A percentile compares a stretch with the other conserved stretches of the same genome.
Conservation (phyloP, 176 grass and related monocot genomes). For the Poa pratensis region DNA sequence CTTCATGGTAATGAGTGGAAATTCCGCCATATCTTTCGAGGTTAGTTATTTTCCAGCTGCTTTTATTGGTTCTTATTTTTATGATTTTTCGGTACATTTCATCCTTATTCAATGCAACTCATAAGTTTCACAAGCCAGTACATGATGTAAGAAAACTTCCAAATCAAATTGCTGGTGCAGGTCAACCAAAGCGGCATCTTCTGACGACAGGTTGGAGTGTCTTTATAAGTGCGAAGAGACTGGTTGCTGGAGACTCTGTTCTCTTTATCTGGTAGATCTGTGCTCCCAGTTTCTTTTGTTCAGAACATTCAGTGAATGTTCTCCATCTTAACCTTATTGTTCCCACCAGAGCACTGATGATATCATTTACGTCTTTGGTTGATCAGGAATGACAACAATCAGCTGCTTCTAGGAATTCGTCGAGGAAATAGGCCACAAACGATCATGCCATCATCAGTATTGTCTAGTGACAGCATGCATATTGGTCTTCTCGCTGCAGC, state of each 20-base stretch:
- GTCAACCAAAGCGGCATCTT: conserved; percentile 97
- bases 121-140: conserved; percentile 23
- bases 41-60: conserved; percentile 42
- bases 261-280: conserved; percentile 90
- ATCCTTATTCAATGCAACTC: neutral
- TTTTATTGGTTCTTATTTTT: conserved; percentile 3
- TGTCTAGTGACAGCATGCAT: conserved; percentile 99
- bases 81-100: neutral
- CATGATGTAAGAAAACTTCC: conserved; percentile 20
- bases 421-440: conserved; percentile 88
- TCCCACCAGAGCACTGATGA: neutral
- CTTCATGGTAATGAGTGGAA: conserved; percentile 99
- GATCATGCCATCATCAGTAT: conserved; percentile 91
- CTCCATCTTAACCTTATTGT: neutral
- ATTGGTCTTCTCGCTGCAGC: conserved; percentile 96
- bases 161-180: conserved; percentile 58
- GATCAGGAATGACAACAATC: conserved; percentile 92
- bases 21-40: conserved; percentile 97
- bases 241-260: conserved; percentile 96
- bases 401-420: conserved; percentile 89
- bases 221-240: conserved; percentile 96
- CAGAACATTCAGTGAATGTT: neutral
- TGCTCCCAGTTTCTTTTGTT: conserved; percentile 16
- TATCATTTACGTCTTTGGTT: conserved; percentile 39
- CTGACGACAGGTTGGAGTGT: conserved; percentile 95